Conservation (phyloP, 169 alveolate genomes). For the Toxoplasma gondii region DNA sequence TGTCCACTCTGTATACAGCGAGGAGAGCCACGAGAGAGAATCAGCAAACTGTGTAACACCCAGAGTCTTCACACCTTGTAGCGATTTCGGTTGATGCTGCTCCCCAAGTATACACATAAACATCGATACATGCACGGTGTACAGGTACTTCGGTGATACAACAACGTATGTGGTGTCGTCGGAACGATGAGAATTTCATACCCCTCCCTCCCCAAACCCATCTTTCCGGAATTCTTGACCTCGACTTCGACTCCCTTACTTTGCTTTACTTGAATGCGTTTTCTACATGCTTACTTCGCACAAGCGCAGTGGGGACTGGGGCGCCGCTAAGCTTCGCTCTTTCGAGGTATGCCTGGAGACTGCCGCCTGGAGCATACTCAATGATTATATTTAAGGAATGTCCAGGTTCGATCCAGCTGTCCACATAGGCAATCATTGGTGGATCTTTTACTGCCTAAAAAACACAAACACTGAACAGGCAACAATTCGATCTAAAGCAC, state of each 20-base stretch:
- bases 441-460: slow-evolving; percentile 7
- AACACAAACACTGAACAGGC: background rate
- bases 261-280: no score
- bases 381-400: slow-evolving; percentile 4
- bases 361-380: slow-evolving; percentile 33
- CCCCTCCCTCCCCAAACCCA: no score
- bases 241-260: no score
- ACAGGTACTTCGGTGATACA: background rate
- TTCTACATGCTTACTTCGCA: background rate
- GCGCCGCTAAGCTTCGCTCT: background rate
- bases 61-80: background rate
- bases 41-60: background rate
- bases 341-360: background rate
- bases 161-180: no score
- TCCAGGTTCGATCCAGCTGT: slow-evolving; percentile 36
- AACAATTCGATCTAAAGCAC: background rate
- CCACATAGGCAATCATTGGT: slow-evolving; percentile 20
- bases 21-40: background rate
- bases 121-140: background rate
- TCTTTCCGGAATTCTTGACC: no score
- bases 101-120: background rate
- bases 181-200: no score
- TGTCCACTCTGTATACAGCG: slow-evolving; percentile 72
- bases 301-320: background rate
- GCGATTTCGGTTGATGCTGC: background rate